Conservation (phyloP, 1,284 basidiomycete genomes). For the Moesziomyces sp. region DNA sequence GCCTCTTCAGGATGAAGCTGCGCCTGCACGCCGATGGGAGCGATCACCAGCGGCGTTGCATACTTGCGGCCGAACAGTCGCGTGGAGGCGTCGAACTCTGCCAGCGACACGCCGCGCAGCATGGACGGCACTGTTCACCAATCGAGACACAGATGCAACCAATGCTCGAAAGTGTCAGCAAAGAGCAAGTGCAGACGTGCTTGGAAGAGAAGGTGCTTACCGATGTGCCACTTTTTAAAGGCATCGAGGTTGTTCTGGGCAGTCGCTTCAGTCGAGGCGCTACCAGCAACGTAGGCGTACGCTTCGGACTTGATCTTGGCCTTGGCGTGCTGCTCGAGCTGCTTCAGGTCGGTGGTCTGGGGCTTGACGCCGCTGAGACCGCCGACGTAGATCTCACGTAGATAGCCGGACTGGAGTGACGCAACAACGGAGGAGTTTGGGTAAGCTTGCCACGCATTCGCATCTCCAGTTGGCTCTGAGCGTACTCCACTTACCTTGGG, state of each 20-base stretch:
- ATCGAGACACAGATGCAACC: not conserved
- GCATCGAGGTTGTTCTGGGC: constrained; percentile 45
- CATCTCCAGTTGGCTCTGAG: not conserved
- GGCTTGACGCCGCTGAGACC: constrained; percentile 39
- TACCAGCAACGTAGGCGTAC: constrained; percentile 59
- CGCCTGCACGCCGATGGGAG: constrained; percentile 59
- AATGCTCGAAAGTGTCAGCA: not conserved
- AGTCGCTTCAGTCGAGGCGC: constrained; percentile 53
- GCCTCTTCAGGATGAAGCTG: constrained; percentile 45
- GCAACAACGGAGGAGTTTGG: not conserved
- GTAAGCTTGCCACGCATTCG: not conserved
- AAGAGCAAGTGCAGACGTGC: not conserved
- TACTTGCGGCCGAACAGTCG: constrained; percentile 50
- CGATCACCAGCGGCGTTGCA: constrained; percentile 54
- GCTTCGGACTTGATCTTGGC: constrained; percentile 47
- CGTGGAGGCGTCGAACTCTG: constrained; percentile 35
- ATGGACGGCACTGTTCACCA: constrained; percentile 34
- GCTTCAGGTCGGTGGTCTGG: constrained; percentile 38
- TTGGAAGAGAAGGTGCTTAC: constrained; percentile 6
- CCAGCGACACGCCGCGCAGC: constrained; percentile 40
- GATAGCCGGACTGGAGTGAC: constrained; percentile 29
- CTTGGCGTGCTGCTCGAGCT: constrained; percentile 49
- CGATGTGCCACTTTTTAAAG: constrained; percentile 52
- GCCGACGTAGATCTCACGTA: constrained; percentile 58
- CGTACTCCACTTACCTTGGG: constrained; percentile 17